These are phyloP conservation scores for Phlebiopsis gigantea DNA, from an alignment of 768 basidiomycete genomes.

Conservation along the genomic window DNA sequence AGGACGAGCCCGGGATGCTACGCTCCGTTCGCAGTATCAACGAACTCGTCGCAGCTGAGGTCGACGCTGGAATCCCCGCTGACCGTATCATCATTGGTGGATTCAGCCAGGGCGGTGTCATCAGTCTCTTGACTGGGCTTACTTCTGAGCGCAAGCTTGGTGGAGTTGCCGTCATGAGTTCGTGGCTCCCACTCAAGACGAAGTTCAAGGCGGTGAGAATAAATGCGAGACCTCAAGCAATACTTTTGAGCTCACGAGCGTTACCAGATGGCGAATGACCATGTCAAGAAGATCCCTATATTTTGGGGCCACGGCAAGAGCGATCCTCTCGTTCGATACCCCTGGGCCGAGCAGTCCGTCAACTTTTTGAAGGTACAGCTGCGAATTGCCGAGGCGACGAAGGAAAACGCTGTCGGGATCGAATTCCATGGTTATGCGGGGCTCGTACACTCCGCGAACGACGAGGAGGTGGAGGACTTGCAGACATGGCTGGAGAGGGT, in stretches of 20 bases:
- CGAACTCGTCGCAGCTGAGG: conserved; percentile 66
- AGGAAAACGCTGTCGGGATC: conserved; percentile 45
- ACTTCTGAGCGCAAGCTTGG: conserved; percentile 62
- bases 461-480: conserved; percentile 66
- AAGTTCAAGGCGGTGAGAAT: conserved; percentile 60
- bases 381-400: conserved; percentile 41
- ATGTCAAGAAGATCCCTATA: conserved; percentile 61
- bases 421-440: conserved; percentile 64
- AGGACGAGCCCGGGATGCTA: conserved; percentile 79
- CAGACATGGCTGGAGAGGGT: conserved; percentile 49
- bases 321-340: conserved; percentile 67
- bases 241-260: not conserved
- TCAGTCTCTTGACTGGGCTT: conserved; percentile 73
- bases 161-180: conserved; percentile 69
- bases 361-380: conserved; percentile 51
- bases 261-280: conserved; percentile 51
- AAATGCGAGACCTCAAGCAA: conserved; percentile 1
- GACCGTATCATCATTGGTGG: conserved; percentile 80
- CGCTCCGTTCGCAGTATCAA: conserved; percentile 56
- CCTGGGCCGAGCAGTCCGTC: conserved; percentile 48
- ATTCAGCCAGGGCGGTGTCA: conserved; percentile 81
- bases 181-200: conserved; percentile 67
- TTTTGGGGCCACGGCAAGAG: conserved; percentile 84
- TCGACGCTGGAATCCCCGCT: conserved; percentile 63
- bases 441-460: conserved; percentile 60